Evolutionary conservation across 2,329 filamentous ascomycete species (phyloP).

Genomic region (Dactylellina haptotyla): DNA sequence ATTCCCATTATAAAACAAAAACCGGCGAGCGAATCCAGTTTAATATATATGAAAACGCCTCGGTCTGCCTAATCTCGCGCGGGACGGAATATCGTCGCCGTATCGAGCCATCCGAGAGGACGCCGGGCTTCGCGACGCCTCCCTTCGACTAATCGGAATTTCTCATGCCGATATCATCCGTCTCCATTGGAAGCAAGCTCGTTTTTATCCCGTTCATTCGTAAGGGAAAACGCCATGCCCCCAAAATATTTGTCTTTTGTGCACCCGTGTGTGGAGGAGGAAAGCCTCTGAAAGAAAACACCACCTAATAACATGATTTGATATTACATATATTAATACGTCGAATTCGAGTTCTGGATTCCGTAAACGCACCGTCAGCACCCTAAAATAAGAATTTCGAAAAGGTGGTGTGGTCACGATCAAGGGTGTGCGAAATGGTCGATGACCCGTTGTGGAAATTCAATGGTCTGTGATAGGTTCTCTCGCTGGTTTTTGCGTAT

Average conservation of each 20-base stretch:
- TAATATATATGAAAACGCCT: too few species aligned
- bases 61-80: constrained; percentile 12
- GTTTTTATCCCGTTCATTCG: neutral
- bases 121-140: too few species aligned
- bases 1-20: constrained; percentile 20
- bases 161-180: constrained; percentile 51
- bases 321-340: constrained; percentile 21
- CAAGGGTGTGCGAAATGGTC: constrained; percentile 46
- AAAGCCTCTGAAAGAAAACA: neutral
- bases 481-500: constrained; percentile 43
- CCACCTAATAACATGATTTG: constrained; percentile 23
- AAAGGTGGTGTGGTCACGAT: constrained; percentile 52
- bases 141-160: constrained; percentile 47
- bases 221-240: too few species aligned
- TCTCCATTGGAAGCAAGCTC: constrained; percentile 39
- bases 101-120: constrained; percentile 28
- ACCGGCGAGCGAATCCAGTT: too few species aligned
- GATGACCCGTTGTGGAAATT: constrained; percentile 51
- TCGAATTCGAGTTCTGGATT: neutral
- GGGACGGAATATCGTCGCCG: constrained; percentile 7
- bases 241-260: too few species aligned
- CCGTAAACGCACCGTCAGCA: constrained; percentile 35
- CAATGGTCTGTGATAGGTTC: constrained; percentile 50
- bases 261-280: too few species aligned
- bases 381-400: constrained; percentile 42